Conservation (phyloP, 192 early-diverging fungal species). For the Phlyctochytrium bullatum region DNA sequence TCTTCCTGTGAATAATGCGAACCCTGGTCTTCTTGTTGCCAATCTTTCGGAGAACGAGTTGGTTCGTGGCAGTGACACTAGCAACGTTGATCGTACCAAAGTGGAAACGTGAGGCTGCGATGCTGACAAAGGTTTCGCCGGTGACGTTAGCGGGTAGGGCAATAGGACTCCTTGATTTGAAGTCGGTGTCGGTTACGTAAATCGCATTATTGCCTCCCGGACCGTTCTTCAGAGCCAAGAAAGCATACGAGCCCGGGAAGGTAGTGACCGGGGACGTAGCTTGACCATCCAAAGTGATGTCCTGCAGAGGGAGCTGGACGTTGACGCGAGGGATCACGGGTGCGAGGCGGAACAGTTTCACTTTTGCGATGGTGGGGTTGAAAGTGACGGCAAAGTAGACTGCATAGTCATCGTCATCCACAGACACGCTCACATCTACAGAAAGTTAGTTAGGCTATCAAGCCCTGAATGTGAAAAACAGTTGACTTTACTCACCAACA, state of each 20-base stretch:
- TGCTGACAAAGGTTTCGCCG: not conserved
- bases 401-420: not conserved
- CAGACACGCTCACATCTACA: not conserved
- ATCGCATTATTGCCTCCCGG: not conserved
- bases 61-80: not conserved
- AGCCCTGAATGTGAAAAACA: too few relatives aligned
- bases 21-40: not conserved
- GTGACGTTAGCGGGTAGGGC: not conserved
- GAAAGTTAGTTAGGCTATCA: too few relatives aligned
- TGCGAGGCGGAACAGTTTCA: not conserved
- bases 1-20: not conserved
- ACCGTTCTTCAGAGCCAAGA: not conserved
- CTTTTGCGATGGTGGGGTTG: not conserved
- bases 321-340: not conserved
- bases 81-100: not conserved
- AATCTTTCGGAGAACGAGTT: not conserved
- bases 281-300: not conserved
- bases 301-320: not conserved
- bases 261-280: not conserved
- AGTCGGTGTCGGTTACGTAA: slow-evolving; percentile 1
- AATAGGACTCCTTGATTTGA: not conserved
- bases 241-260: not conserved
- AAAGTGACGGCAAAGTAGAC: slow-evolving; percentile 1
- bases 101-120: not conserved
- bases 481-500: too few relatives aligned